These are phyloP conservation scores for Mortierella sp. DNA, from an alignment of 371 early-diverging fungal genomes.

Conservation along the genomic window DNA sequence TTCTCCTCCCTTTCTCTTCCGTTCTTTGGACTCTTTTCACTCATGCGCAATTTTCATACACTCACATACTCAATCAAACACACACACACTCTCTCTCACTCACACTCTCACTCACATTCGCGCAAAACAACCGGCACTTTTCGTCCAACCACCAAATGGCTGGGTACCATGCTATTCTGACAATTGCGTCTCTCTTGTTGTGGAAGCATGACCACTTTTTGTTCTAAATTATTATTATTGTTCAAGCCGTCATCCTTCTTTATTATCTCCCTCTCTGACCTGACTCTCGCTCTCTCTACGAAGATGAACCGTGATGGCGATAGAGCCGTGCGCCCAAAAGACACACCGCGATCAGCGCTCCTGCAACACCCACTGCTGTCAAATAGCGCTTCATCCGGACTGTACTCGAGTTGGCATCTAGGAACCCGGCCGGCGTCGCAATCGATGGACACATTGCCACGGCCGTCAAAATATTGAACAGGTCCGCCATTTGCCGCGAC, in stretches of 20 bases:
- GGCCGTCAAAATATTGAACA: constrained; percentile 88
- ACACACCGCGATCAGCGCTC: constrained; percentile 46
- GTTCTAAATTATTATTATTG: not conserved
- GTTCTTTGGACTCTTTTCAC: not conserved
- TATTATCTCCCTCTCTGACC: not conserved
- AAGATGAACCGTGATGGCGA: constrained; percentile 31
- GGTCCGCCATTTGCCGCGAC: constrained; percentile 85
- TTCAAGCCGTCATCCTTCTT: no score
- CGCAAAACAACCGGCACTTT: not conserved
- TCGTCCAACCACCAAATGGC: constrained; percentile 1
- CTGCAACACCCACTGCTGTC: constrained; percentile 50
- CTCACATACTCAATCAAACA: not conserved
- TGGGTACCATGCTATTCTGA: constrained; percentile 2
- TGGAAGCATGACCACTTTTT: not conserved
- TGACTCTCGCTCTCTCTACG: constrained; percentile 5
- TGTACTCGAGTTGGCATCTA: constrained; percentile 46
- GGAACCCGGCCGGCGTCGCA: constrained; percentile 58
- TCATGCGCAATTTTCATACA: not conserved
- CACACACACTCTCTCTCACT: not conserved
- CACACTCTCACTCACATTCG: not conserved
- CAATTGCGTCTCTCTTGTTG: not conserved
- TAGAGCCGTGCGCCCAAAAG: constrained; percentile 44
- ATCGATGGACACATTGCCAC: constrained; percentile 87
- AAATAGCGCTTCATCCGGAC: constrained; percentile 44
- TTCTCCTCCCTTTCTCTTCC: not conserved